phyloP scores from a whole-genome alignment of 306 rosid genomes.

The Quercus alba region DNA sequence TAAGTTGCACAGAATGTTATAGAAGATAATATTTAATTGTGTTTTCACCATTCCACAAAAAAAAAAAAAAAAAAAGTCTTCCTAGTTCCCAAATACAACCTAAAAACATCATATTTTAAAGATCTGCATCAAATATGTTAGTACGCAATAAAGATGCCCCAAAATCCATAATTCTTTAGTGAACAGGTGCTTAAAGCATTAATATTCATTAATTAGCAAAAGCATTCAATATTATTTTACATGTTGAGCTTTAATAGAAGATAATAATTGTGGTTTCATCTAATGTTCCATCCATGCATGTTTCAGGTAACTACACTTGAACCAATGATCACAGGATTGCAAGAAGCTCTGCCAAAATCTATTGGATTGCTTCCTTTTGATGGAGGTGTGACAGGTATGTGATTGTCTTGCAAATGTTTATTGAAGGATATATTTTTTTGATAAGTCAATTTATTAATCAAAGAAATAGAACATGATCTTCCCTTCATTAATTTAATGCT shows the following conservation, averaged over 20 bases:
- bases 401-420: slow-evolving; percentile 3
- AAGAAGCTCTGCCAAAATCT: slow-evolving; percentile 92
- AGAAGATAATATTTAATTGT: not conserved
- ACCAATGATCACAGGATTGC: slow-evolving; percentile 87
- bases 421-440: not conserved
- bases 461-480: not conserved
- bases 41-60: not conserved
- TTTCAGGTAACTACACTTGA: slow-evolving; percentile 81
- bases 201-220: not conserved
- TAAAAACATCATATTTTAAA: not conserved
- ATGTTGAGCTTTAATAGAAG: not conserved
- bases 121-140: not conserved
- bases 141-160: not conserved
- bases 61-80: not conserved
- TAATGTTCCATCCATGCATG: slow-evolving; percentile 18
- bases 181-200: not conserved
- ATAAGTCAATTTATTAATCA: too few relatives aligned
- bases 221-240: not conserved
- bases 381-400: slow-evolving; percentile 87
- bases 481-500: not conserved
- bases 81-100: not conserved
- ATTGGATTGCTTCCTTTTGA: slow-evolving; percentile 96
- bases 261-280: slow-evolving; percentile 3
- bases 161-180: not conserved
- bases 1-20: not conserved